phyloP scores from a whole-genome alignment of 2,329 filamentous ascomycete species.

The Cytospora piceicola region DNA sequence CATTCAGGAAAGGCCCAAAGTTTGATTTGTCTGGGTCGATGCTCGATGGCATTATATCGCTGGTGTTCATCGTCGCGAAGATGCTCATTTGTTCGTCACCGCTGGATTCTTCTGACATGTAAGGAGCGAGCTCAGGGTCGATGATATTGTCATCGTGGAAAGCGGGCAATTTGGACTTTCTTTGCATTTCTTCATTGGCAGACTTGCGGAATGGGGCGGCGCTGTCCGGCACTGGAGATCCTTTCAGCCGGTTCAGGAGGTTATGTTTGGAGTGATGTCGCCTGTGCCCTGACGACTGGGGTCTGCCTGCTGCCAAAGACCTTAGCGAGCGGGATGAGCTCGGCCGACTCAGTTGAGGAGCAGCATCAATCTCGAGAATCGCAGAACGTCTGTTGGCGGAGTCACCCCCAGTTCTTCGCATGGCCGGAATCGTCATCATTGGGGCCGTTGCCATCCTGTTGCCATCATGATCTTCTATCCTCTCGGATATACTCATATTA shows the following conservation, averaged over 20 bases:
- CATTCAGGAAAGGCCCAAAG: constrained; percentile 72
- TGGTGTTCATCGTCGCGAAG: constrained; percentile 73
- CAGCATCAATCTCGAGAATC: constrained; percentile 83
- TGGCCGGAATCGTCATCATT: constrained; percentile 72
- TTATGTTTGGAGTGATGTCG: constrained; percentile 88
- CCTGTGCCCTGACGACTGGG: constrained; percentile 79
- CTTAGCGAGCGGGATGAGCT: constrained; percentile 89
- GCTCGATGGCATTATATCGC: constrained; percentile 65
- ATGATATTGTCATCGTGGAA: constrained; percentile 99
- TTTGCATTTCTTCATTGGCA: constrained; percentile 65
- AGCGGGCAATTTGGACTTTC: constrained; percentile 74
- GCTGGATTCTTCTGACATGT: constrained; percentile 94
- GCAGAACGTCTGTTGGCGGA: constrained; percentile 87
- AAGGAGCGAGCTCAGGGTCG: constrained; percentile 91
- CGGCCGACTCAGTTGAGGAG: constrained; percentile 75
- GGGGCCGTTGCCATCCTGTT: constrained; percentile 64
- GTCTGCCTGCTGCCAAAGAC: constrained; percentile 68
- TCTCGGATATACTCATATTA: constrained; percentile 47
- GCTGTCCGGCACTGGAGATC: constrained; percentile 66
- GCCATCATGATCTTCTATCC: constrained; percentile 50
- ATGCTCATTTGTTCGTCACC: constrained; percentile 91
- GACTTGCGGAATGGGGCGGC: constrained; percentile 85
- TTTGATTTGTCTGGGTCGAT: constrained; percentile 75
- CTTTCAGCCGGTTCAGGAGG: constrained; percentile 74
- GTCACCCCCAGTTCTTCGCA: constrained; percentile 58